These are phyloP conservation scores for Tremella fuciformis DNA, from an alignment of 768 basidiomycete species.

Conservation along the genomic window DNA sequence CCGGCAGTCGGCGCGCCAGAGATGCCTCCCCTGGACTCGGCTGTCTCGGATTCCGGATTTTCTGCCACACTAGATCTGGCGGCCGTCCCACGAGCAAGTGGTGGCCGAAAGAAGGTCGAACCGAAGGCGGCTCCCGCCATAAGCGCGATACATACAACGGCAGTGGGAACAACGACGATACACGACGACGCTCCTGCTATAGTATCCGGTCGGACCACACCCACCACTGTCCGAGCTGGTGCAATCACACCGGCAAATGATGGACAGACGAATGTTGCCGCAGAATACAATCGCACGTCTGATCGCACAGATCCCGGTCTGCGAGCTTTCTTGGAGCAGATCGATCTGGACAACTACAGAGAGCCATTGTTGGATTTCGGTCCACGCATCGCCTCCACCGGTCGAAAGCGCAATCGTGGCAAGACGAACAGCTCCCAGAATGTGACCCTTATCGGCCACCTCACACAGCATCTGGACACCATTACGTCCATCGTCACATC, in stretches of 20 bases:
- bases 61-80: conserved; percentile 54
- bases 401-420: conserved; percentile 55
- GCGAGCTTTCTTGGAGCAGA: conserved; percentile 78
- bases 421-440: conserved; percentile 57
- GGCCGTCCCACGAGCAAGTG: conserved; percentile 50
- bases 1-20: conserved; percentile 3
- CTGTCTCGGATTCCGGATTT: conserved; percentile 77
- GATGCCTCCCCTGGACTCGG: conserved; percentile 44
- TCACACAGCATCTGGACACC: conserved; percentile 75
- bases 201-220: conserved; percentile 74
- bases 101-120: conserved; percentile 59
- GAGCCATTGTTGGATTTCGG: conserved; percentile 90
- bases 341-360: conserved; percentile 77
- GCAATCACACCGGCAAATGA: conserved; percentile 56
- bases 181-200: conserved; percentile 55
- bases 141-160: conserved; percentile 72
- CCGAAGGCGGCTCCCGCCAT: conserved; percentile 86
- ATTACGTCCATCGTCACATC: conserved; percentile 79
- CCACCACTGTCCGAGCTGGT: conserved; percentile 43
- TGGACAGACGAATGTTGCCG: conserved; percentile 8
- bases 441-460: conserved; percentile 76
- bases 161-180: conserved; percentile 72
- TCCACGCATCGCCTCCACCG: conserved; percentile 76
- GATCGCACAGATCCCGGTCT: conserved; percentile 81
- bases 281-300: conserved; percentile 1